Evolutionary conservation across 495 filamentous ascomycete species (phyloP), one percentile per base, ranked within the genome.

Genomic region (Cercophora scortea): DNA sequence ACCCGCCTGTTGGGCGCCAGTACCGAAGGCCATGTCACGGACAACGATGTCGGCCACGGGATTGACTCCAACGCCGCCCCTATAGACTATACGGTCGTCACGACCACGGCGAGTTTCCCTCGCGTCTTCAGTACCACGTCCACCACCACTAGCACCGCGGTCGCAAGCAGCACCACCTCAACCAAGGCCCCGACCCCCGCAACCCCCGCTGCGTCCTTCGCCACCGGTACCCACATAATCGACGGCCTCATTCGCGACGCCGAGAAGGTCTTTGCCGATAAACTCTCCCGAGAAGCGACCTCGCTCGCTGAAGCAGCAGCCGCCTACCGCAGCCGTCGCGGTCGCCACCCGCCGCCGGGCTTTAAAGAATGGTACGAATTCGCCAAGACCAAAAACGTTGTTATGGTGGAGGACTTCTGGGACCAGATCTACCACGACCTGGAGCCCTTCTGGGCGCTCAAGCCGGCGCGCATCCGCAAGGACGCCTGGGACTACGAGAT

Each of bases 381-480:
- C 50, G 86, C 86, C 9, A 69, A 74, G 51, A 72, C 82, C 45
- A 69, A 75, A 10, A 70, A 79, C 10, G 80, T 78, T 15, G 61
- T 84, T 42, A 76, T 86, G 15, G 76, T 89, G 36, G 86, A 89
- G 54, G 85, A 87, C 54, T 81, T 81, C 53, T 87, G 83, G 59
- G 82, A 87, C 56, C 86, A 86, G 58, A 82, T 88, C 40, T 78
- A 81, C 56, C 81, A 83, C 50, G 85, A 89, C 61, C 62, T 87
- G 19, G 76, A 80, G 40, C 86, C 86, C 0, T 88, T 87, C 59
- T 89, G 86, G 83, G 83, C 76, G 1, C 54, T 86, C 15, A 63
- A 77, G 2, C 77, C 86, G 0, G 61, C 67, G 3, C 62, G 65
- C 8, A 79, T 88, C 34, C 79, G 86, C 10, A 70, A 77, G 36